Evolutionary conservation across 2,329 filamentous ascomycete genomes (phyloP), one percentile per base, ranked within the genome.

Genomic region (Aspergillus niger): DNA sequence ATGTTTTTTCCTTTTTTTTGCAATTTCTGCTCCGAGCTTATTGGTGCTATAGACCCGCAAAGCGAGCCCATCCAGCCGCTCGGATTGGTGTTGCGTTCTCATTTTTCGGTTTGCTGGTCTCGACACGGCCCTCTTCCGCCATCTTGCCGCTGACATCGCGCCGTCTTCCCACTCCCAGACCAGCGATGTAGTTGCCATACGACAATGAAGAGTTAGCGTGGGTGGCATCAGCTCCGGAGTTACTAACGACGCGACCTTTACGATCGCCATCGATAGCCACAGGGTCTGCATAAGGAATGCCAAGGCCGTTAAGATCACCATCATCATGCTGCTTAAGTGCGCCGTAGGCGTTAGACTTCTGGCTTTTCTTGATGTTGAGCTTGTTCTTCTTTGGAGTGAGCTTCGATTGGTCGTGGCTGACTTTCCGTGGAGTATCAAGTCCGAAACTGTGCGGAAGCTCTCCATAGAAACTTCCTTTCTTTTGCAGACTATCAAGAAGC

Each of bases 131-230:
- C 70, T 81, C 79, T 60, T 81, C 79, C 0, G 76, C 79, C 13
- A 80, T 67, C 58, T 81, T 81, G 2, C 79, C 79, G 59, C 79
- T 81, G 17, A 81, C 79, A 57, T 81, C 79, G 43, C 79, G 72
- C 56, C 79, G 70, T 57, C 79, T 70, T n/a, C 78, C 79, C 38
- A 81, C 78, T 1, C 79, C 79, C 4, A 79, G 63, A 2, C 74
- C 75, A 2, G 77, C 76, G 47, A 79, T 77, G 57, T 79, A 79
- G 61, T 71, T 77, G 20, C 77, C 75, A 52, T 79, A 79, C 0
- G 74, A 78, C 32, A 76, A 50, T 3, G 72, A 67, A 1, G 76
- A 69, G 20, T 69, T 70, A 41, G 69, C 67, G 7, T 70, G 73
- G 8, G 66, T 61, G 3, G 65, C 39, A 56, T 79, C 76, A 13